phyloP scores from a whole-genome alignment of 768 basidiomycete species.

The Cystobasidium tubakii region DNA sequence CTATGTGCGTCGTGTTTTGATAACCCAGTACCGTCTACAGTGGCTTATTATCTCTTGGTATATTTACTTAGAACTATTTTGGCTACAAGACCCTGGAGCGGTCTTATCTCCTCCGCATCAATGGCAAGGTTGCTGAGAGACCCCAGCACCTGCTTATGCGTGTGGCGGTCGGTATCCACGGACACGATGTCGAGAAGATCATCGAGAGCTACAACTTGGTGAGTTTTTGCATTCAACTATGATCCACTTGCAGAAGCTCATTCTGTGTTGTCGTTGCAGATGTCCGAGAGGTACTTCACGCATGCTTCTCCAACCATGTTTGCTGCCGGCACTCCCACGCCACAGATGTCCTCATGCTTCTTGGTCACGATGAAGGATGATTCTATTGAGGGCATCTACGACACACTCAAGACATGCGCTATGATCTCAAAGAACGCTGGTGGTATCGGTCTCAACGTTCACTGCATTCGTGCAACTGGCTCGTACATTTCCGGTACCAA shows the following conservation, averaged over 20 bases:
- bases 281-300: constrained; percentile 98
- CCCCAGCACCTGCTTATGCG: constrained; percentile 99
- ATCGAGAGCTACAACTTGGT: constrained; percentile 62
- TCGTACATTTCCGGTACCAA: constrained; percentile 99
- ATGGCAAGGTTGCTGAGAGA: constrained; percentile 89
- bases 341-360: constrained; percentile 94
- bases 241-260: constrained; percentile 56
- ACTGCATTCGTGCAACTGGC: constrained; percentile 88
- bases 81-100: constrained; percentile 99
- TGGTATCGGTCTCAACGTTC: constrained; percentile 91
- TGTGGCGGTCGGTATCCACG: constrained; percentile 95
- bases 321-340: constrained; percentile 91
- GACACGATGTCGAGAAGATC: constrained; percentile 74
- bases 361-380: constrained; percentile 97
- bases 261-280: constrained; percentile 53
- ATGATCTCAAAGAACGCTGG: constrained; percentile 99
- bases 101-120: constrained; percentile 88
- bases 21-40: too few relatives aligned
- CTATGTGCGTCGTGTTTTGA: constrained; percentile 60
- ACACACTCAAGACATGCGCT: constrained; percentile 94
- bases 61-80: constrained; percentile 54
- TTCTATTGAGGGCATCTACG: constrained; percentile 98
- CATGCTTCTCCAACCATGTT: constrained; percentile 97
- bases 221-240: not conserved
- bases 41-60: not conserved